Evolutionary conservation across 208 protist species (phyloP).

Genomic region (Herpetomonas tarakana): DNA sequence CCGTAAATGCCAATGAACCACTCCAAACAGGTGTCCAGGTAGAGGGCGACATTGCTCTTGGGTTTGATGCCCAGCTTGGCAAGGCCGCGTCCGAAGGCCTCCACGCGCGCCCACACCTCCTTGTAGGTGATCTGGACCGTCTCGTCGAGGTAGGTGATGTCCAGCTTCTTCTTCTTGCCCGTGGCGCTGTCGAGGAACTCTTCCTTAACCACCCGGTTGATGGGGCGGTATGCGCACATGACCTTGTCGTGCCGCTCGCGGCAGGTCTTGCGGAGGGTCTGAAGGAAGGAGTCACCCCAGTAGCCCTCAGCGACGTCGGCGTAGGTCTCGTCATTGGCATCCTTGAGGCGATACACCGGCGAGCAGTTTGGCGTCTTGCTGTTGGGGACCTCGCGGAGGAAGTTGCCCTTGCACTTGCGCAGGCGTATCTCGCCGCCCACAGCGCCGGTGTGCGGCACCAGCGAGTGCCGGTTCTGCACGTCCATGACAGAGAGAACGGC

Average conservation of each 20-base stretch:
- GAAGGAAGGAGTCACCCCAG: conserved; percentile 13
- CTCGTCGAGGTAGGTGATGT: conserved; percentile 26
- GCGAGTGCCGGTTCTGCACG: conserved; percentile 11
- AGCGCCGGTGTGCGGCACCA: conserved; percentile 10
- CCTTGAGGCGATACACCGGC: conserved; percentile 16
- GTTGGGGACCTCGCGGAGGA: conserved; percentile 5
- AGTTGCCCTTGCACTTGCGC: conserved; percentile 8
- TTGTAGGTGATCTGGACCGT: conserved; percentile 19
- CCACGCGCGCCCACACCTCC: conserved; percentile 22
- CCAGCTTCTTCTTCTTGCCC: conserved; percentile 15
- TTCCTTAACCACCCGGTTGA: conserved; percentile 20
- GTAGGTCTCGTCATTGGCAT: conserved; percentile 12
- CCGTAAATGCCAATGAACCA: conserved; percentile 40
- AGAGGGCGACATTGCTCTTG: conserved; percentile 27
- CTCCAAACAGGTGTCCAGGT: conserved; percentile 44
- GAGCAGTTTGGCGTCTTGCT: conserved; percentile 17
- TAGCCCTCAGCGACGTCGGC: conserved; percentile 10
- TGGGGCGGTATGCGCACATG: conserved; percentile 27
- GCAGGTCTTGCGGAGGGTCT: conserved; percentile 12
- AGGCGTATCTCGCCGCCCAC: conserved; percentile 6
- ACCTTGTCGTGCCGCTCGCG: neutral
- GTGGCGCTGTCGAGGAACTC: conserved; percentile 8
- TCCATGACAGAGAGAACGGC: conserved; percentile 18
- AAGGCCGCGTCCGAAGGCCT: conserved; percentile 26
- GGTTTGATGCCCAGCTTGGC: conserved; percentile 19